Evolutionary conservation across 805 yeast genomes (phyloP), one percentile per base, ranked within the genome.

Genomic region (Metschnikowia aberdeeniae): DNA sequence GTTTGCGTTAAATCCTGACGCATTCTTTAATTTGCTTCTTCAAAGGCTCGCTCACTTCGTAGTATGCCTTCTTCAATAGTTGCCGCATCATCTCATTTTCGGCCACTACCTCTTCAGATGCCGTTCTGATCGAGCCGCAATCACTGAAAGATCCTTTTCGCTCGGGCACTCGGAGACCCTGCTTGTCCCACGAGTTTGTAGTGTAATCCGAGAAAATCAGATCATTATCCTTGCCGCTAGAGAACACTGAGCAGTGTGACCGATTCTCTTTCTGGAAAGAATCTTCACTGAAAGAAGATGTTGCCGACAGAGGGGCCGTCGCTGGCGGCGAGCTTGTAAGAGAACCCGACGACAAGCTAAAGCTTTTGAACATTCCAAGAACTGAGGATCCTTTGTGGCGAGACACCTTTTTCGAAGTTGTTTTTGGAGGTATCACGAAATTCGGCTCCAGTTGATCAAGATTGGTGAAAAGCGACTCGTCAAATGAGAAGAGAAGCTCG

Each of bases 401-500:
- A 7, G 49, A 13, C n/a, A 13, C 22, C 22, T 39, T 24, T 20
- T 44, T 40, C 7, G 42, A 24, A 9, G 6, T 30, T 22, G 42
- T 7, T 32, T 39, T 39, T 9, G 42, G 35, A 28, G 34, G 43
- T 39, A 24, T 34, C 42, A 32, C 41, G 9, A 13, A 14, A 24
- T 39, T 39, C 5, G 42, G 30, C 29, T 39, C 36, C 22, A 31
- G 33, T 10, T 13, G 29, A 4, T 31, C 22, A 20, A 38, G 29
- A 24, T 34, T 44, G 27, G 47, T 27, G 44, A 67, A 68, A 32
- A 68, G 51, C 10, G 54, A 33, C 29, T 63, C 69, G 42, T 70
- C 70, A 65, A 71, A 68, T 5, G 62, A 57, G 28, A 68, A 51
- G 36, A 69, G 57, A 35, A 66, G 50, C 30, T 66, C 65, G 3